These are phyloP conservation scores for Dalbergia cultrata DNA, from an alignment of 306 rosid species.

Conservation along the genomic window DNA sequence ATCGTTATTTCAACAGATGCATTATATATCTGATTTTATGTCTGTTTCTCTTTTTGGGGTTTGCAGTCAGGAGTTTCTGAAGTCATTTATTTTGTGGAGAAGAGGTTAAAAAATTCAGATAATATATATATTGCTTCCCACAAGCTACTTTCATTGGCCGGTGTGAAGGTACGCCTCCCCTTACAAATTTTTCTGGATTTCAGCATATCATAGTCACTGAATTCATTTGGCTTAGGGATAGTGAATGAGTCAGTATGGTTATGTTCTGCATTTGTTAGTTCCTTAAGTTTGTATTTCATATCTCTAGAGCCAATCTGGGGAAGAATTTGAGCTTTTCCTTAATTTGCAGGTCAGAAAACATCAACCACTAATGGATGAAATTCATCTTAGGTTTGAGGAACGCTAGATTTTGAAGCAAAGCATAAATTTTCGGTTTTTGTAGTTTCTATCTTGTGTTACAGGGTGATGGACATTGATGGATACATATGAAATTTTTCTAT, in stretches of 20 bases:
- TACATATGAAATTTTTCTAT: not conserved
- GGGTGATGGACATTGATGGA: not conserved
- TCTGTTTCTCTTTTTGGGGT: slow-evolving; percentile 13
- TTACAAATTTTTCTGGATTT: not conserved
- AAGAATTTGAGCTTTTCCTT: slow-evolving; percentile 36
- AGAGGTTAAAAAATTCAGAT: slow-evolving; percentile 72
- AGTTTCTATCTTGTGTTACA: slow-evolving; percentile 9
- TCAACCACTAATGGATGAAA: slow-evolving; percentile 69
- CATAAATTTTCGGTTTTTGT: not conserved
- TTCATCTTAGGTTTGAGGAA: slow-evolving; percentile 76
- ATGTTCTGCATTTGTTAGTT: slow-evolving; percentile 19
- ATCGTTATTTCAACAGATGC: not conserved
- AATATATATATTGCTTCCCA: slow-evolving; percentile 75
- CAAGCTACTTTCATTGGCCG: slow-evolving; percentile 86
- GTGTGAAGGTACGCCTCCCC: slow-evolving; percentile 74
- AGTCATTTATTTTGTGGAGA: slow-evolving; percentile 85
- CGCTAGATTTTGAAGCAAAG: slow-evolving; percentile 42
- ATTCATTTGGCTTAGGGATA: slow-evolving; percentile 29
- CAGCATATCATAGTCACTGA: not conserved
- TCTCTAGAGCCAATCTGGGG: not conserved
- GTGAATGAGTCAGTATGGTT: slow-evolving; percentile 14
- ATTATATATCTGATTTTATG: slow-evolving; percentile 8
- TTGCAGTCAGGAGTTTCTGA: slow-evolving; percentile 90
- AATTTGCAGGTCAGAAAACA: slow-evolving; percentile 82
- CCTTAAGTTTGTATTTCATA: slow-evolving; percentile 31